phyloP scores from a whole-genome alignment of 202 grass and related monocot genomes.

The Panicum virgatum region DNA sequence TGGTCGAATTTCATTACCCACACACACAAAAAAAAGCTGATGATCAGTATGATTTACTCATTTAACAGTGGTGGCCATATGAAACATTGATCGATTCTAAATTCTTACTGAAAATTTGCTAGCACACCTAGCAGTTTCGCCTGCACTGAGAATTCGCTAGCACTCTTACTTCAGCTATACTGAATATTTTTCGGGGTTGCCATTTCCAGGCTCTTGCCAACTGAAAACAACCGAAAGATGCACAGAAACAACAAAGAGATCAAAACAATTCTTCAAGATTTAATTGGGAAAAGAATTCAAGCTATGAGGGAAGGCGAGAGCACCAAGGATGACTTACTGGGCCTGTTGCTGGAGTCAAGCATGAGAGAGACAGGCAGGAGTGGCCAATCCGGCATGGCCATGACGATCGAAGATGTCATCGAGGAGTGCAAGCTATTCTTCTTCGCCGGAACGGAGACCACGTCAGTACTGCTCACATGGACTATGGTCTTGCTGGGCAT shows the following conservation, averaged over 20 bases:
- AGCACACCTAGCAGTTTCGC: too few species aligned
- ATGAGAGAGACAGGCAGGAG: constrained; percentile 12
- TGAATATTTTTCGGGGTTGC: background rate
- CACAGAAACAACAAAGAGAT: constrained; percentile 42
- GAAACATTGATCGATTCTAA: background rate
- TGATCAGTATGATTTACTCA: background rate
- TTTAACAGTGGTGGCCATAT: background rate
- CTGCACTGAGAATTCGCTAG: too few species aligned
- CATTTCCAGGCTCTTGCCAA: constrained; percentile 56
- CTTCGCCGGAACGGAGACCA: constrained; percentile 70
- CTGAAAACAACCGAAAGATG: constrained; percentile 54
- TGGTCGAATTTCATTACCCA: background rate
- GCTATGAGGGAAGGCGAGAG: constrained; percentile 42
- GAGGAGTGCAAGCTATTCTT: constrained; percentile 82
- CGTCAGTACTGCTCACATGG: constrained; percentile 67
- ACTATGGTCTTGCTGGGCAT: constrained; percentile 59
- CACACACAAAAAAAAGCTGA: background rate
- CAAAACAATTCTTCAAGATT: constrained; percentile 35
- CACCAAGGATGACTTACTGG: constrained; percentile 51
- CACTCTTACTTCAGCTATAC: too few species aligned
- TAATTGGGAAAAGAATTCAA: constrained; percentile 50
- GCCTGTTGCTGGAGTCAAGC: constrained; percentile 58
- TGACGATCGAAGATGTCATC: constrained; percentile 49
- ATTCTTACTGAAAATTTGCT: too few species aligned
- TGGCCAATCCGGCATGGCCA: constrained; percentile 4